These are phyloP conservation scores for Stemphylium vesicarium DNA, from an alignment of 2,329 filamentous ascomycete species.

Conservation along the genomic window DNA sequence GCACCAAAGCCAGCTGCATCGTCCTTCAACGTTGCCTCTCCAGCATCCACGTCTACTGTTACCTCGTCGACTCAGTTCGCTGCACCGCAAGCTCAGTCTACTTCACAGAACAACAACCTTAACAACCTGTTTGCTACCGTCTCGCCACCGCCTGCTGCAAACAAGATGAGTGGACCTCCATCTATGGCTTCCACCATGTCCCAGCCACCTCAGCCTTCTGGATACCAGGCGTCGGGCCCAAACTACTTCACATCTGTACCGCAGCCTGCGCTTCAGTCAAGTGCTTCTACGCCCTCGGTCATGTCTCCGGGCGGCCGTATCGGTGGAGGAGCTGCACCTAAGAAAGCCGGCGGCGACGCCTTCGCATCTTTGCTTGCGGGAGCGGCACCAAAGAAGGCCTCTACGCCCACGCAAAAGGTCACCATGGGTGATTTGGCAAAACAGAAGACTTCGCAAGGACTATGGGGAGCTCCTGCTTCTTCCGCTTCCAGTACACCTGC, in stretches of 20 bases:
- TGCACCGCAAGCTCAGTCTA: constrained; percentile 84
- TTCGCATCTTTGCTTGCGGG: constrained; percentile 89
- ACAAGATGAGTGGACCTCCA: constrained; percentile 60
- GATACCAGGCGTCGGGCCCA: constrained; percentile 78
- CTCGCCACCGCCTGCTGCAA: constrained; percentile 68
- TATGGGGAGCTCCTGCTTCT: constrained; percentile 79
- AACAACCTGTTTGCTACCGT: constrained; percentile 83
- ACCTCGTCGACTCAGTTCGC: constrained; percentile 73
- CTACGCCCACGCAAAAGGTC: constrained; percentile 65
- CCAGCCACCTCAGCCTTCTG: constrained; percentile 62
- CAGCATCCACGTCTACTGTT: constrained; percentile 53
- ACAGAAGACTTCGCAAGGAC: constrained; percentile 91
- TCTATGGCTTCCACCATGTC: constrained; percentile 48
- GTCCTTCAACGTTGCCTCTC: constrained; percentile 52
- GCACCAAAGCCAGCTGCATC: constrained; percentile 50
- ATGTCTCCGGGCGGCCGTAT: constrained; percentile 50
- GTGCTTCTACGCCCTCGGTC: constrained; percentile 52
- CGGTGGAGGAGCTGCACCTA: constrained; percentile 47
- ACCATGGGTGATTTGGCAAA: constrained; percentile 96
- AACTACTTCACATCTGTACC: constrained; percentile 94
- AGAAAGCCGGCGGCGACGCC: constrained; percentile 73
- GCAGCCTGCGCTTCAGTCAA: constrained; percentile 43
- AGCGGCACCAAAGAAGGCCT: constrained; percentile 75
- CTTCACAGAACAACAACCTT: constrained; percentile 78
- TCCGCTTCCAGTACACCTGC: constrained; percentile 39